Evolutionary conservation across 192 early-diverging fungal species (phyloP), one percentile per base, ranked within the genome.

Genomic region (Coemansia sp.): DNA sequence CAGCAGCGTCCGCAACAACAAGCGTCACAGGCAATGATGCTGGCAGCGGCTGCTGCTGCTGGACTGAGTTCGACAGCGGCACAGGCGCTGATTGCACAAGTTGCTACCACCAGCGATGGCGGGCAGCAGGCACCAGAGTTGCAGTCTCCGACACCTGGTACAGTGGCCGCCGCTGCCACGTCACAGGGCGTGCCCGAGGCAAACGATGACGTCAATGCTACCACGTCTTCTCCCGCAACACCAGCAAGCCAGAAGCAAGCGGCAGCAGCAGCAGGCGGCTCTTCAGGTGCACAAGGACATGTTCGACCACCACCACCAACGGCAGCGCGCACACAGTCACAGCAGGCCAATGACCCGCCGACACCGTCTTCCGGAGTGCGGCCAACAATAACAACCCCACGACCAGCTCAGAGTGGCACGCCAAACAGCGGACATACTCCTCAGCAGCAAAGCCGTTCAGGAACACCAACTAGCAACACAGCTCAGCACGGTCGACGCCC

Each of bases 1-100:
- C 59, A 55, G 52, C 65, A 53, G 20, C 56, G 34, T 19, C 44
- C 59, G 19, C 59, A 53, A 62, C 75, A 78, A 62, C 33, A 62
- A 22, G 41, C 64, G 34, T 69, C 70, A 55, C 69, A 72, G 34
- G 69, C 62, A 31, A 72, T 78, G 75, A 71, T 78, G 75, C 29
- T 78, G 41, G 69, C 65, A 0, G 69, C 75, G 1, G 75, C 69
- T 2, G 52, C 65, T 4, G 75, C 75, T 0, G 75, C 75, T 1
- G 75, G 75, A 6, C 50, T 78, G 9, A 78, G 65, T 28, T 34
- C 65, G 4, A 52, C 68, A 13, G 62, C 64, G 3, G 69, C 75
- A 0, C 75, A 78, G 15, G 69, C 75, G 28, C 38, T 78, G 33
- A 67, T 78, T 22, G 75, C 69, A 0, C 75, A 78, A 22, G 71